Conservation (phyloP, 2,329 filamentous ascomycete species). For the Zarea fungicola region DNA sequence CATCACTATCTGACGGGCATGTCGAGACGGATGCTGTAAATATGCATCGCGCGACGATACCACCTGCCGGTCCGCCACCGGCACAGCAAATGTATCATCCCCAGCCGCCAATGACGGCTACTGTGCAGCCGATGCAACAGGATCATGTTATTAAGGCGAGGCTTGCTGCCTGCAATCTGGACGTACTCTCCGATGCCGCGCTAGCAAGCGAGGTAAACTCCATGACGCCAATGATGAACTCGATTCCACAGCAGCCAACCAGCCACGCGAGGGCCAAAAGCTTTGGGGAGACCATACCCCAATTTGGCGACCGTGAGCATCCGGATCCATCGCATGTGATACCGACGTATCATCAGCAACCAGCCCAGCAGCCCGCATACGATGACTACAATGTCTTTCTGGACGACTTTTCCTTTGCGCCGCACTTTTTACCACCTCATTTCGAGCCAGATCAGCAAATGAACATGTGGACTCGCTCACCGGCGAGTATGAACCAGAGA, state of each 20-base stretch:
- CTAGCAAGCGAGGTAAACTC: slow-evolving; percentile 50
- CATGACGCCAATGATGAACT: slow-evolving; percentile 47
- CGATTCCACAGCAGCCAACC: slow-evolving; percentile 35
- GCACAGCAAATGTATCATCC: slow-evolving; percentile 24
- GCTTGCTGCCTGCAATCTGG: slow-evolving; percentile 49
- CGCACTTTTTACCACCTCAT: slow-evolving; percentile 50
- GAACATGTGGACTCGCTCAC: slow-evolving; percentile 44
- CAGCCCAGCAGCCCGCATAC: slow-evolving; percentile 32
- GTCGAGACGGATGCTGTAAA: slow-evolving; percentile 42
- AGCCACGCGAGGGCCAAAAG: slow-evolving; percentile 42
- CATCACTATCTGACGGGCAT: slow-evolving; percentile 43
- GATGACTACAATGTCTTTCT: slow-evolving; percentile 57
- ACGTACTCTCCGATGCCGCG: slow-evolving; percentile 55
- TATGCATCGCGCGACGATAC: slow-evolving; percentile 31
- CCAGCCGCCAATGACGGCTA: slow-evolving; percentile 13
- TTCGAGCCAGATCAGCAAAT: slow-evolving; percentile 51
- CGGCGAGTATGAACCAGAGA: slow-evolving; percentile 33
- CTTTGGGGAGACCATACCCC: slow-evolving; percentile 42
- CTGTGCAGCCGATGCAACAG: slow-evolving; percentile 31
- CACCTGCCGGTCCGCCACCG: slow-evolving; percentile 21
- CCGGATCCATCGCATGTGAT: slow-evolving; percentile 40
- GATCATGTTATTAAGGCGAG: slow-evolving; percentile 42
- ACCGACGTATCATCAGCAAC: slow-evolving; percentile 30
- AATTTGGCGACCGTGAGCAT: slow-evolving; percentile 43
- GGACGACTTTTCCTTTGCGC: slow-evolving; percentile 50